Evolutionary conservation across 345 rosid species (phyloP).

Genomic region (Angophora floribunda): DNA sequence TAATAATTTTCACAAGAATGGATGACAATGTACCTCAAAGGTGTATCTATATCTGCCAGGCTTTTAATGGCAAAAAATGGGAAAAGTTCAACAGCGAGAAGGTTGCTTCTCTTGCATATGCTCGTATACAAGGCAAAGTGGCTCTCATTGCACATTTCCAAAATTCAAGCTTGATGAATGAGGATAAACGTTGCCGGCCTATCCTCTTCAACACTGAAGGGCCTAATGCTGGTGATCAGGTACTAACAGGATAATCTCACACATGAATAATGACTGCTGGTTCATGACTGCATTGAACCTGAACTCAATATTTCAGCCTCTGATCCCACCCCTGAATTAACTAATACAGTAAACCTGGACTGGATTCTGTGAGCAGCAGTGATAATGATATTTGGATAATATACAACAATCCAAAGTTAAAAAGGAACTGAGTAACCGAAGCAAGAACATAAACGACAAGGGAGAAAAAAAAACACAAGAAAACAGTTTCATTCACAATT

Average conservation of each 20-base stretch:
- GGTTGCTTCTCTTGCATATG: slow-evolving; percentile 71
- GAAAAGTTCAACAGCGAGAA: slow-evolving; percentile 78
- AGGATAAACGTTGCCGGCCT: slow-evolving; percentile 68
- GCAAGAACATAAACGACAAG: background rate
- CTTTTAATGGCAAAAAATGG: slow-evolving; percentile 77
- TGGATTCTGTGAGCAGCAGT: background rate
- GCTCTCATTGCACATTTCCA: slow-evolving; percentile 74
- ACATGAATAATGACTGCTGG: background rate
- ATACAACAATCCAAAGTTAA: background rate
- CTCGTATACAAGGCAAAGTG: slow-evolving; percentile 67
- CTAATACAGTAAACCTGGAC: background rate
- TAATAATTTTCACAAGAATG: background rate
- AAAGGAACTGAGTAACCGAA: background rate
- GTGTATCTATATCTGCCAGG: slow-evolving; percentile 16
- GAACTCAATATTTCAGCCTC: background rate
- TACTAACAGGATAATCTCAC: background rate
- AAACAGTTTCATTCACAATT: background rate
- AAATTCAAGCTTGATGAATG: slow-evolving; percentile 78
- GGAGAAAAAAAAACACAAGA: background rate
- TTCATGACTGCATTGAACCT: background rate
- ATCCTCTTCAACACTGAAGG: slow-evolving; percentile 68
- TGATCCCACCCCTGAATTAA: background rate
- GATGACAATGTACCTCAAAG: background rate
- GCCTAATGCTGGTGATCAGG: slow-evolving; percentile 73
- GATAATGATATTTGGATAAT: background rate